Conservation (phyloP, 805 yeast species). For the Pichia californica region DNA sequence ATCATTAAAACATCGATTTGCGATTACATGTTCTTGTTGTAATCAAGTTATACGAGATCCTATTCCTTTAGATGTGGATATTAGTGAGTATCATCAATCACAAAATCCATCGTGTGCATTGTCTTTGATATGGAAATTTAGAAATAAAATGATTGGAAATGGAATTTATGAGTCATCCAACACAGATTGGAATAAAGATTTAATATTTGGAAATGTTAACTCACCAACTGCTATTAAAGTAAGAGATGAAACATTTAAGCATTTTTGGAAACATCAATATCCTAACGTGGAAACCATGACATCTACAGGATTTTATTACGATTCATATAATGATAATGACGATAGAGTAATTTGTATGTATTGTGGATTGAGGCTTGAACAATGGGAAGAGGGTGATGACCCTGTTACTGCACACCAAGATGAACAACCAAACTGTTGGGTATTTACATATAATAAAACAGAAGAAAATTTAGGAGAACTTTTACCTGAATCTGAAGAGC, state of each 20-base stretch:
- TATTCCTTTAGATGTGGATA: slow-evolving; percentile 2
- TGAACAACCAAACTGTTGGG: slow-evolving; percentile 8
- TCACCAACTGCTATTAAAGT: neutral
- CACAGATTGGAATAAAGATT: slow-evolving; percentile 4
- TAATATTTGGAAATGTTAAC: slow-evolving; percentile 1
- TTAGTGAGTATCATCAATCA: slow-evolving; percentile 5
- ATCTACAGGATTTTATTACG: slow-evolving; percentile 58
- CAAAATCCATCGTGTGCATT: slow-evolving; percentile 6
- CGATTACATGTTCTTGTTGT: slow-evolving; percentile 11
- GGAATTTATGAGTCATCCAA: neutral
- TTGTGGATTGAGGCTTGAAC: slow-evolving; percentile 59
- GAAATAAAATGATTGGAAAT: neutral
- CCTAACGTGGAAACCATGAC: slow-evolving; percentile 37
- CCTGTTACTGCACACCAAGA: slow-evolving; percentile 6
- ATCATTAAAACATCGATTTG: slow-evolving; percentile 5
- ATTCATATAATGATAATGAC: slow-evolving; percentile 32
- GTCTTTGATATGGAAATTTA: slow-evolving; percentile 9
- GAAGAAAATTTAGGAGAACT: neutral
- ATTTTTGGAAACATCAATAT: slow-evolving; percentile 16
- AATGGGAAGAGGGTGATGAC: slow-evolving; percentile 65
- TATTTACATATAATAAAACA: neutral
- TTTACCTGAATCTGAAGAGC: neutral
- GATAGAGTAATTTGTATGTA: slow-evolving; percentile 58
- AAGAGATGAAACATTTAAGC: slow-evolving; percentile 5
- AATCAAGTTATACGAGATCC: slow-evolving; percentile 4